phyloP scores from a whole-genome alignment of 2,329 filamentous ascomycete genomes.

The Fusarium coicis region DNA sequence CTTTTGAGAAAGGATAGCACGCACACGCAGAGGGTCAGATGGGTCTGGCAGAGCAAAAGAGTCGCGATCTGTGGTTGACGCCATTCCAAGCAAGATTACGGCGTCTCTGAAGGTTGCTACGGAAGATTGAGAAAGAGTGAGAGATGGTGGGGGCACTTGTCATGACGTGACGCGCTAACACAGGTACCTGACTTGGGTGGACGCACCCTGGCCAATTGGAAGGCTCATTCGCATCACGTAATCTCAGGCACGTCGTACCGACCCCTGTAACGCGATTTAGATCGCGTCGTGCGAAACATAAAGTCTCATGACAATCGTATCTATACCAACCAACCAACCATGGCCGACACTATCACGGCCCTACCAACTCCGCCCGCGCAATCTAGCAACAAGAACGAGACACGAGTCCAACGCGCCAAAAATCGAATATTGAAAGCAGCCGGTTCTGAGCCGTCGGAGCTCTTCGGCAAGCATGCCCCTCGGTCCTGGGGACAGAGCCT shows the following conservation, averaged over 20 bases:
- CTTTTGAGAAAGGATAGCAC: background rate
- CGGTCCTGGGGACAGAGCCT: background rate
- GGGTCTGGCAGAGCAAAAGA: background rate
- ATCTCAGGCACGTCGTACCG: background rate
- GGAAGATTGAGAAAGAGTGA: rapidly evolving
- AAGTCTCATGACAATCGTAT: background rate
- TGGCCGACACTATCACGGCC: background rate
- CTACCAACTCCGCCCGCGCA: background rate
- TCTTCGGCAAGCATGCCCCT: background rate
- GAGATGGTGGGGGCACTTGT: background rate
- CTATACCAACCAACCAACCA: background rate
- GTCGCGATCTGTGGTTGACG: background rate
- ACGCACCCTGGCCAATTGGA: rapidly evolving
- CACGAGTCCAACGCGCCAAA: background rate
- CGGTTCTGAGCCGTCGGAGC: background rate
- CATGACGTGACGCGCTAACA: background rate
- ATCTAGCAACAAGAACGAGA: background rate
- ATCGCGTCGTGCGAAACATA: too few relatives aligned
- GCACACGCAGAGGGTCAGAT: rapidly evolving
- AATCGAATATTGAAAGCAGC: background rate
- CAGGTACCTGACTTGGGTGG: rapidly evolving
- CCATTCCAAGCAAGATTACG: background rate
- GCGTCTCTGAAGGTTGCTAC: background rate
- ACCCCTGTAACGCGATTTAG: background rate
- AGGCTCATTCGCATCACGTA: rapidly evolving